phyloP scores from a whole-genome alignment of 2,329 filamentous ascomycete species.

The Penicillium hesseltinei region DNA sequence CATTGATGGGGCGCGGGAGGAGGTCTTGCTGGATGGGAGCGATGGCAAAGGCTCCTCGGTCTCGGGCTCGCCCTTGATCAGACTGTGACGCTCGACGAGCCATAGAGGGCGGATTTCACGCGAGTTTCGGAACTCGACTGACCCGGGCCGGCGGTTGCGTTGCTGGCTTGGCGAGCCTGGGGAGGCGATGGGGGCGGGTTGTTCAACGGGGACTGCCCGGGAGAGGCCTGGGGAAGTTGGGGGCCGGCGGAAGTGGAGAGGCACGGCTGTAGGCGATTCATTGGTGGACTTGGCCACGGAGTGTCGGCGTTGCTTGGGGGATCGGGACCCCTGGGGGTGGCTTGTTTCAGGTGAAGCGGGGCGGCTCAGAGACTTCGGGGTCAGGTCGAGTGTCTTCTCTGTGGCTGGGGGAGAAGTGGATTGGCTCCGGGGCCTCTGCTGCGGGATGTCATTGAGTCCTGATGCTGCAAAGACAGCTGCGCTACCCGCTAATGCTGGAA shows the following conservation, averaged over 20 bases:
- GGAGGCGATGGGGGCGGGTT: constrained; percentile 33
- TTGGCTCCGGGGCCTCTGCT: constrained; percentile 35
- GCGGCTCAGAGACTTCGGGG: constrained; percentile 34
- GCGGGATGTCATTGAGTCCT: constrained; percentile 21
- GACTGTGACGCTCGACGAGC: constrained; percentile 66
- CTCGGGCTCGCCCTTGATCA: constrained; percentile 41
- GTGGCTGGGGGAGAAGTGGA: constrained; percentile 34
- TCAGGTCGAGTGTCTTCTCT: constrained; percentile 29
- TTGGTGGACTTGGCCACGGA: constrained; percentile 29
- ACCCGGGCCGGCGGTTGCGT: constrained; percentile 49
- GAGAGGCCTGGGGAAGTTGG: constrained; percentile 46
- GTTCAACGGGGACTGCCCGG: constrained; percentile 42
- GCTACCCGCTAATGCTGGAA: constrained; percentile 21
- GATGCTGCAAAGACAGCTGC: constrained; percentile 16
- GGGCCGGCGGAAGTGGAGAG: constrained; percentile 55
- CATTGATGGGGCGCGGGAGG: constrained; percentile 48
- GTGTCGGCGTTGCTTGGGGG: constrained; percentile 25
- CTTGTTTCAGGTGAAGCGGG: constrained; percentile 32
- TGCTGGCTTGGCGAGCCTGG: constrained; percentile 45
- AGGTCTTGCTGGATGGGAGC: constrained; percentile 52
- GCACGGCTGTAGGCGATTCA: constrained; percentile 55
- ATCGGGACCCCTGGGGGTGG: constrained; percentile 10
- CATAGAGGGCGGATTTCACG: constrained; percentile 78
- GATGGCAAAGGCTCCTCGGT: constrained; percentile 47
- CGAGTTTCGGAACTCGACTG: constrained; percentile 52